Conservation (phyloP, 129 eudicot species). For the Flaveria linearis region DNA sequence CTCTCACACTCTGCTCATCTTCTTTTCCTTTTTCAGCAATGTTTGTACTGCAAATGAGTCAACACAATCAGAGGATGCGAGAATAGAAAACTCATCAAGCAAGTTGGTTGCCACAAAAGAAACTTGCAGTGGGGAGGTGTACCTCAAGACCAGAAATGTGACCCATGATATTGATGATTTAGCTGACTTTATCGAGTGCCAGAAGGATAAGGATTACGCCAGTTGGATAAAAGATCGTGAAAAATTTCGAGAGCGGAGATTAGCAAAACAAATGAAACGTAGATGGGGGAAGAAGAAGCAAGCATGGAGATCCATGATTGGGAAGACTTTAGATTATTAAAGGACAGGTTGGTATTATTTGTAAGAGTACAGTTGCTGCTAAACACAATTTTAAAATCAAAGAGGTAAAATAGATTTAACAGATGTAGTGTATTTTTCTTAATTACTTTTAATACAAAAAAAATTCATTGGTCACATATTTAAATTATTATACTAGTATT, state of each 20-base stretch:
- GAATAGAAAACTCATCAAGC: conserved; percentile 25
- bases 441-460: too few species aligned
- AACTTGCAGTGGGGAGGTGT: conserved; percentile 60
- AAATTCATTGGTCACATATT: too few species aligned
- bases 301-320: conserved; percentile 46
- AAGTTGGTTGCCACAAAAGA: conserved; percentile 26
- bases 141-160: conserved; percentile 39
- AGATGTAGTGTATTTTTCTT: not conserved
- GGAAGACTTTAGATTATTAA: conserved; percentile 11
- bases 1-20: not conserved
- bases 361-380: not conserved
- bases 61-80: conserved; percentile 19
- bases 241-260: conserved; percentile 42
- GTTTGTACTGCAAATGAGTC: conserved; percentile 28
- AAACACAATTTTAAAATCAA: not conserved
- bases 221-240: conserved; percentile 58
- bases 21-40: conserved; percentile 35
- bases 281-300: conserved; percentile 52
- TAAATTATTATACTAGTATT: too few species aligned
- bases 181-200: conserved; percentile 71
- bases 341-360: not conserved
- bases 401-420: not conserved
- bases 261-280: conserved; percentile 37
- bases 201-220: conserved; percentile 60
- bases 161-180: conserved; percentile 53